These are phyloP conservation scores for Ustilago trichophora DNA, from an alignment of 1,284 basidiomycete genomes.

Conservation along the genomic window DNA sequence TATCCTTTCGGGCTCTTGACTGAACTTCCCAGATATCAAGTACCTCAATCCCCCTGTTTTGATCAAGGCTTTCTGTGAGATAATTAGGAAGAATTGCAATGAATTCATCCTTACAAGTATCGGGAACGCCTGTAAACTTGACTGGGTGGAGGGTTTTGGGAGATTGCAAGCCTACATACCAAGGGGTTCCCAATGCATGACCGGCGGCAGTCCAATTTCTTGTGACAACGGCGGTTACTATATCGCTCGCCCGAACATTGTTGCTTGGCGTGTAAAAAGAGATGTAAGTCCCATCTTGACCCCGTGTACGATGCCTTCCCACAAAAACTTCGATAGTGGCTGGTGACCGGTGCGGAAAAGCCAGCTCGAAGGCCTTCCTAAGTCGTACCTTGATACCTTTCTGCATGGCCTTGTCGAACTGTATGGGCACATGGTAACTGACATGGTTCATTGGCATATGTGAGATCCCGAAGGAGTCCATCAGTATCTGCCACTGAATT, in stretches of 20 bases:
- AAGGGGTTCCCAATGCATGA: not conserved
- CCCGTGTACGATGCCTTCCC: no score
- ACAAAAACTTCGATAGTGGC: no score
- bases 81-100: not conserved
- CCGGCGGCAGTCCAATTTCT: not conserved
- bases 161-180: not conserved
- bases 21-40: slow-evolving; percentile 12
- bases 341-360: no score
- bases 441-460: no score
- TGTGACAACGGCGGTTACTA: not conserved
- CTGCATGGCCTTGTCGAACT: no score
- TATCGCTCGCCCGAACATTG: not conserved
- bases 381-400: no score
- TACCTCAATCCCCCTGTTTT: not conserved
- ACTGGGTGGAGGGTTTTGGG: not conserved
- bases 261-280: not conserved
- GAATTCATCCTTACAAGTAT: not conserved
- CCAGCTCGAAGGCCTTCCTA: no score
- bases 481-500: no score
- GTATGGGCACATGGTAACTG: no score
- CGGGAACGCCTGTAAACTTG: not conserved
- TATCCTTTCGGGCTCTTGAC: not conserved
- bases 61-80: not conserved
- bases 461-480: no score
- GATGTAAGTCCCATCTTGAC: not conserved